Base-by-base conservation (phyloP, 352 stramenopile species). In the Phytophthora melonis region DNA sequence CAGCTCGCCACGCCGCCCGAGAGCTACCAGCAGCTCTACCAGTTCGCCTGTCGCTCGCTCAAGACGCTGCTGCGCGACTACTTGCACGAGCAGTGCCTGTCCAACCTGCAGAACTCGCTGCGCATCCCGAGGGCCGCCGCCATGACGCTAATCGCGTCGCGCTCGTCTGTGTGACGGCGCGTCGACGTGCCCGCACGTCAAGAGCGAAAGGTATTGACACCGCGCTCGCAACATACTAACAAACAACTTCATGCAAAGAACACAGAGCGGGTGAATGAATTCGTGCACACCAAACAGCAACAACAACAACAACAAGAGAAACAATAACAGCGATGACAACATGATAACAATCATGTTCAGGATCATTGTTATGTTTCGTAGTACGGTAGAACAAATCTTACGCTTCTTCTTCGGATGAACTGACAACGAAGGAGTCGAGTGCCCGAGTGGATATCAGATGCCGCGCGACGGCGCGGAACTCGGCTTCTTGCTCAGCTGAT, bases 21-120 rank as follows among this genome's bases (percentile, higher is more conserved):
- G 58, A 92, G 83, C 45, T 93, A 89, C 66, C 83, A 88, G 69
- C 78, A 83, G 63, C 79, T 96, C 52, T 96, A 96, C 79, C 89
- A 91, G 68, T 86, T 88, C 66, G 80, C 89, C 43, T 86, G 82
- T 45, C 79, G 86, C 67, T 94, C 88, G 63, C 79, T 95, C 34
- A 84, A 90, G 74, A 73, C 70, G 45, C 75, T 95, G 18, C 87
- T 95, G n/a, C 87, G 87, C 41, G 88, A 95, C 34, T 87, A 91
- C 34, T 82, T 95, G 65, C 79, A 95, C 59, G 88, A 95, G 73
- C 88, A 95, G 64, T 93, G 88, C 43, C 77, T 95, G 10, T 58
- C 70, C 58, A 92, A 88, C 21, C 77, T 94, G 70, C 88, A 95
- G 63, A 80, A 80, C 30, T 91, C 88, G 50, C 81, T 95, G 65